Evolutionary conservation across 2,329 filamentous ascomycete species (phyloP).

Genomic region (Aspergillus fumigatiaffinis): DNA sequence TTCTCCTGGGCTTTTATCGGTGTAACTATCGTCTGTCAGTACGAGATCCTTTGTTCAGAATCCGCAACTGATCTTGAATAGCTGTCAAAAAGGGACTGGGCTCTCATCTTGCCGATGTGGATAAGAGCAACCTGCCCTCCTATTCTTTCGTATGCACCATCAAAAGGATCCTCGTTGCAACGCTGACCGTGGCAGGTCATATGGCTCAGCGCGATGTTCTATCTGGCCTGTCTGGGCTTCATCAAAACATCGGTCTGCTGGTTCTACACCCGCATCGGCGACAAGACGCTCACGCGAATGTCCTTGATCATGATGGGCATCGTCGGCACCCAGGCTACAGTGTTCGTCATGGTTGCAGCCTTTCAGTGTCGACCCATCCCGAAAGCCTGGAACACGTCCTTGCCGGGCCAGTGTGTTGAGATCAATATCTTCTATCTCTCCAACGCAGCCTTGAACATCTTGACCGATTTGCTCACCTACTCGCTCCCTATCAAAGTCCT

Average conservation of each 20-base stretch:
- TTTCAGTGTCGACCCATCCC: conserved; percentile 44
- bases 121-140: conserved; percentile 7
- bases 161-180: not conserved
- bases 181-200: conserved; percentile 27
- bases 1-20: conserved; percentile 36
- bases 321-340: conserved; percentile 37
- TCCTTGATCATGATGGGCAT: conserved; percentile 40
- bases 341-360: conserved; percentile 41
- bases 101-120: conserved; percentile 10
- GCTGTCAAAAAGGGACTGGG: conserved; percentile 20
- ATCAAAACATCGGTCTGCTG: conserved; percentile 47
- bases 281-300: conserved; percentile 33
- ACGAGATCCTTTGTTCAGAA: not conserved
- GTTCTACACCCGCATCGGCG: conserved; percentile 45
- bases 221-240: conserved; percentile 45
- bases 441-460: conserved; percentile 57
- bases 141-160: conserved; percentile 18
- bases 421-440: conserved; percentile 51
- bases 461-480: conserved; percentile 56
- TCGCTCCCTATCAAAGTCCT: conserved; percentile 50
- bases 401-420: conserved; percentile 41
- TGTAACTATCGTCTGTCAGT: conserved; percentile 31
- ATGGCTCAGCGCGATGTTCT: conserved; percentile 49
- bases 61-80: conserved; percentile 4
- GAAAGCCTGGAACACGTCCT: conserved; percentile 37